Percentiles rank a stretch among this genome's conserved stretches.
Conservation (phyloP, 768 basidiomycete species). For the Lactarius akahatsu region DNA sequence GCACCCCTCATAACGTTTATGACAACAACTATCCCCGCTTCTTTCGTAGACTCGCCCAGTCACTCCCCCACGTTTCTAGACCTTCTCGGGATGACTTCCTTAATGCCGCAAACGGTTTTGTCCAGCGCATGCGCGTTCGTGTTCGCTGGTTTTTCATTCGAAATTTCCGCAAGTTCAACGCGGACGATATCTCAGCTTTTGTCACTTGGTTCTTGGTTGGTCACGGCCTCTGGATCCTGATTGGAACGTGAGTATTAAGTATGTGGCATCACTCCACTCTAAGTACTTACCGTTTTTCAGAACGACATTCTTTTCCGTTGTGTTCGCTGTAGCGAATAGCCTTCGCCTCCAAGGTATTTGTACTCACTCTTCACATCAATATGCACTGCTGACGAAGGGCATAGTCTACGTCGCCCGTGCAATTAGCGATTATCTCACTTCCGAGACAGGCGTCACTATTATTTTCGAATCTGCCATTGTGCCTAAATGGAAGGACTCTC, state of each 20-base stretch:
- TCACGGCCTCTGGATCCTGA: slow-evolving; percentile 91
- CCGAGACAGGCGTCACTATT: slow-evolving; percentile 89
- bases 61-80: slow-evolving; percentile 71
- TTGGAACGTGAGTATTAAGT: slow-evolving; percentile 73
- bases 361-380: neutral
- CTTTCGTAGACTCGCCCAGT: slow-evolving; percentile 73
- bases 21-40: slow-evolving; percentile 77
- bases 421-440: slow-evolving; percentile 90
- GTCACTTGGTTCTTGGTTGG: slow-evolving; percentile 95
- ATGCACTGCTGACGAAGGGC: slow-evolving; percentile 3
- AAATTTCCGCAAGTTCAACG: slow-evolving; percentile 91
- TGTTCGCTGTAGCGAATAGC: slow-evolving; percentile 88
- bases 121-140: slow-evolving; percentile 84
- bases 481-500: slow-evolving; percentile 95
- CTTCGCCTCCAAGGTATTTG: slow-evolving; percentile 71
- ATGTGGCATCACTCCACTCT: neutral
- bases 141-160: slow-evolving; percentile 98
- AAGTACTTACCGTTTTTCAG: slow-evolving; percentile 38
- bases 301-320: slow-evolving; percentile 93
- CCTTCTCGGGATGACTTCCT: slow-evolving; percentile 91
- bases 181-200: slow-evolving; percentile 96
- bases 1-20: slow-evolving; percentile 37
- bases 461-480: slow-evolving; percentile 98
- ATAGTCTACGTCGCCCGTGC: slow-evolving; percentile 81
- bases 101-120: slow-evolving; percentile 82